phyloP scores from a whole-genome alignment of 768 basidiomycete species.

The Russula ochroleuca region DNA sequence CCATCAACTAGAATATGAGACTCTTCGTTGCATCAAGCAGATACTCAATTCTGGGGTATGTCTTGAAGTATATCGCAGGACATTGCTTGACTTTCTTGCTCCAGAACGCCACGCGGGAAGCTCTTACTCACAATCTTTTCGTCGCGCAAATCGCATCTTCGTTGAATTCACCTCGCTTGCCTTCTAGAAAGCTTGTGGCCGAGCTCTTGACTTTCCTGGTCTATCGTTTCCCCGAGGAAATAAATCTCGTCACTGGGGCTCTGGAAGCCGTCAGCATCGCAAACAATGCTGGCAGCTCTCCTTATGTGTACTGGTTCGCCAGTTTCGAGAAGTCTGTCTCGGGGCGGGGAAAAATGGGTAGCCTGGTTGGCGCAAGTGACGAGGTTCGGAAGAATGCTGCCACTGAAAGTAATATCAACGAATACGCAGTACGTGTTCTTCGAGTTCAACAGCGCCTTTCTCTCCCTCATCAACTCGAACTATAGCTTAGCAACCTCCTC shows the following conservation, averaged over 20 bases:
- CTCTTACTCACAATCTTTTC: slow-evolving; percentile 64
- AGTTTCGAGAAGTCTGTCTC: slow-evolving; percentile 69
- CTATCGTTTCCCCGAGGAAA: slow-evolving; percentile 56
- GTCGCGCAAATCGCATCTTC: slow-evolving; percentile 78
- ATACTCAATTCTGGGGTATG: slow-evolving; percentile 67
- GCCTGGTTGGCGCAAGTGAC: slow-evolving; percentile 89
- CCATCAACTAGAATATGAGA: slow-evolving; percentile 74
- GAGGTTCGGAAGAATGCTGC: slow-evolving; percentile 71
- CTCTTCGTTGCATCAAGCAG: slow-evolving; percentile 80
- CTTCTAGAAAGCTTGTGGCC: slow-evolving; percentile 69
- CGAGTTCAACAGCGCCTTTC: neutral
- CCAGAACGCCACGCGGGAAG: slow-evolving; percentile 57
- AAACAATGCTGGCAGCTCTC: slow-evolving; percentile 53
- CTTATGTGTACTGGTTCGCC: slow-evolving; percentile 88
- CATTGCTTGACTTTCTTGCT: slow-evolving; percentile 23
- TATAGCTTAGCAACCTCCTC: slow-evolving; percentile 63
- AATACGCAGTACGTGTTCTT: slow-evolving; percentile 71
- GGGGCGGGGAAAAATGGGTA: slow-evolving; percentile 93
- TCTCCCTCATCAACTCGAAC: slow-evolving; percentile 8
- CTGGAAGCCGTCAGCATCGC: slow-evolving; percentile 67
- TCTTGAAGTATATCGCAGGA: slow-evolving; percentile 22
- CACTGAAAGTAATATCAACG: slow-evolving; percentile 64
- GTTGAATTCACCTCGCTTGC: slow-evolving; percentile 74
- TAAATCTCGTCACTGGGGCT: slow-evolving; percentile 66
- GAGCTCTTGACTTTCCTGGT: slow-evolving; percentile 76